Base-by-base conservation (phyloP, 2,329 filamentous ascomycete species). In the Xylaria sp. region DNA sequence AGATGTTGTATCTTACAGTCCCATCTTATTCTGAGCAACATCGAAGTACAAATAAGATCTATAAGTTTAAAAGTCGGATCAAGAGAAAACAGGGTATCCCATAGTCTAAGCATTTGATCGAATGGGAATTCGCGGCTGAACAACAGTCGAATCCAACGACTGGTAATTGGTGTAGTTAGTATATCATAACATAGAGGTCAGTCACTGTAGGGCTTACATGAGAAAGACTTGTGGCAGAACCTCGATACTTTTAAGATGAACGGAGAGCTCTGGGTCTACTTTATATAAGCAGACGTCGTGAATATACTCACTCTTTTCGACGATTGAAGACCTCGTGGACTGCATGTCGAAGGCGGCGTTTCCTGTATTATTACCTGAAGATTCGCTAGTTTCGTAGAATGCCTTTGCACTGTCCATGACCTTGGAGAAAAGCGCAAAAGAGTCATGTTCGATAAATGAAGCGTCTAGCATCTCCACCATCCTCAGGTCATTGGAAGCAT, bases 221-320 rank as follows among this genome's bases (percentile, higher is more conserved):
- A 98, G 83, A 77, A 98, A 99, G 59, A 99, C 95, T 75, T 99
- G 96, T 1, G 96, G 96, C n/a, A 97, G 82, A 69, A 99, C 90
- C 68, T 97, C 95, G 56, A 97, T 90, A 68, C 89, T 87, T 67
- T 90, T 90, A 20, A 99, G 85, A 79, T 98, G 94, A 28, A 85
- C 84, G 15, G 93, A 91, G 33, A 98, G 86, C 76, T 94, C 91
- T n/a, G 92, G 90, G 77, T 98, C 96, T 36, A 93, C 85, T 71
- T 89, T 90, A 66, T 89, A 88, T 53, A 99, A 83, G 60, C 93
- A 90, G 33, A 92, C 87, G 74, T 97, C 90, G 77, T 98, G 95
- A 69, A 99, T 97, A 73, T 91, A 89, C 75, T 91, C 89, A 81
- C 94, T 97, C 77, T 94, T 89, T 72, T 91, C 89, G 13, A 99